Base-by-base conservation (phyloP, 2,329 filamentous ascomycete species). In the Nothomitra cinnamomea region DNA sequence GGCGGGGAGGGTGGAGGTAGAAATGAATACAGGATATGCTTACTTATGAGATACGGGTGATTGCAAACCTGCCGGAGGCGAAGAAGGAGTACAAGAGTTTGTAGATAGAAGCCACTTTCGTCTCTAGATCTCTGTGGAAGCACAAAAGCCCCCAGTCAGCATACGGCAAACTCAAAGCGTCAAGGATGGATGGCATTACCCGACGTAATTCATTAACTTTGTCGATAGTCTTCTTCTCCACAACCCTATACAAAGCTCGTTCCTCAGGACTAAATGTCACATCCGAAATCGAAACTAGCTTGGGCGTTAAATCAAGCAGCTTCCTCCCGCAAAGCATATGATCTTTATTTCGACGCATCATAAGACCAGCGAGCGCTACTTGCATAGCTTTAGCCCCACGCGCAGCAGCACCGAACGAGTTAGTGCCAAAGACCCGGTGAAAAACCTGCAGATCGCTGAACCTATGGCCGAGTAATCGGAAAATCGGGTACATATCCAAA, bases 31-130 rank as follows among this genome's bases (percentile, higher is more conserved):
- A 15, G 45, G 10, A 17, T 6, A 2, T 19, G 28, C 45, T 83
- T 74, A 51, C 81, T 83, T 62, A 85, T 87, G 10, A 95, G 75
- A 7, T 83, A 82, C 86, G 87, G 94, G 64, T 94, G 88, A 58
- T 90, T 88, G 67, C 88, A 95, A 64, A 85, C 77, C 67, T 95
- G 88, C 17, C 89, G 79, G 59, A 94, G 77, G 12, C 89, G 81
- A 4, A 95, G 76, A 3, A 95, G 73, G 15, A 88, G 78, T 66
- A 94, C 87, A 10, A 95, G 74, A 1, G 95, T 74, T 60, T 83
- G 78, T 7, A 83, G 80, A 62, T 92, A 94, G 4, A 89, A 70
- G 19, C 80, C 78, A 2, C 85, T 83, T 60, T 85, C 80, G 1
- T 87, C 88, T 67, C 94, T 84, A 1, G 75, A 71, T n/a, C 35